Base-by-base conservation (phyloP, 2,329 filamentous ascomycete genomes). In the Pseudocercospora cruenta region DNA sequence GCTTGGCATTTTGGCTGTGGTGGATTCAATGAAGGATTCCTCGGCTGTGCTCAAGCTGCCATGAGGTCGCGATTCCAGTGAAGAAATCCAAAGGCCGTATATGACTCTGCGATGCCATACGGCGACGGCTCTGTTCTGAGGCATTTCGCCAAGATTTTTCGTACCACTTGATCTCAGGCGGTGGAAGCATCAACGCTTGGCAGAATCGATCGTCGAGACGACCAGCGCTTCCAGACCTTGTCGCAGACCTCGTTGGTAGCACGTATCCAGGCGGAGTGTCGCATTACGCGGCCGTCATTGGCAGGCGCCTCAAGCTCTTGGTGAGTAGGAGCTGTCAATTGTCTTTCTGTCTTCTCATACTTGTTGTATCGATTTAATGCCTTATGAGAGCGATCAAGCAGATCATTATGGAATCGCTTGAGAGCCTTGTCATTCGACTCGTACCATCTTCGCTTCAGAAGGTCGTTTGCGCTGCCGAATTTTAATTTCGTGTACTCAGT, bases 371-470 rank as follows among this genome's bases (percentile, higher is more conserved):
- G 53, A n/a, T 58, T 24, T 43, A 45, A 57, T 21, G 53, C 49
- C 21, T 55, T 63, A 21, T 63, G 24, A 22, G 21, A 39, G 19
- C 60, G 31, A 12, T 33, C 53, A 33, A 63, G 39, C n/a, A 57
- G 22, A 31, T 63, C 60, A 16, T 63, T 57, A 16, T 63, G 43
- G 9, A 63, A 63, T 12, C 60, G 24, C 36, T 47, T 57, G 9
- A 63, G 31, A n/a, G 60, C 60, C 22, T 21, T 33, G 45, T 63
- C 60, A 21, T 63, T 26, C 5, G 60, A 63, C 24, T 63, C 60
- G 31, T 63, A 63, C 60, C 60, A 63, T 49, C 45, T 63, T 3
- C 60, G 49, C 36, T 63, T 57, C 31, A 63, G 31, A 16, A 63
- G 14, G 33, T 63, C 53, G 19, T 57, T 19, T 12, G 53, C 24